Conservation (phyloP, 768 basidiomycete genomes). For the Mycena metata region DNA sequence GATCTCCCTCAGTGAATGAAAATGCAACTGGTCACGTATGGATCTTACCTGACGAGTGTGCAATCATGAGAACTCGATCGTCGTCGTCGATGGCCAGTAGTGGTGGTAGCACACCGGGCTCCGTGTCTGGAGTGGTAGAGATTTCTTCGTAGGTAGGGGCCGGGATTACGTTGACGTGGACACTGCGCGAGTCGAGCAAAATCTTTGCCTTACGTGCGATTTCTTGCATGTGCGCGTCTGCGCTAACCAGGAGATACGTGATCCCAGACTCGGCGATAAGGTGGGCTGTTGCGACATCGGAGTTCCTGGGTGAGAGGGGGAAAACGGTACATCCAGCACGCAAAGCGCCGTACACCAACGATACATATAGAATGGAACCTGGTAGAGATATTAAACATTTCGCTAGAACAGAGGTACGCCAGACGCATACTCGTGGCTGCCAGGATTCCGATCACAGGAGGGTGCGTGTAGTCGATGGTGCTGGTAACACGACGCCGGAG, state of each 20-base stretch:
- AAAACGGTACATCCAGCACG: conserved; percentile 23
- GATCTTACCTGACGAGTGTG: conserved; percentile 14
- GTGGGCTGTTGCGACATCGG: conserved; percentile 13
- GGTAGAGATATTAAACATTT: too few relatives aligned
- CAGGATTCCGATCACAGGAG: too few relatives aligned
- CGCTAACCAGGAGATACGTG: conserved; percentile 16
- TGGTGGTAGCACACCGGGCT: neutral
- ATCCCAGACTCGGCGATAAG: conserved; percentile 23
- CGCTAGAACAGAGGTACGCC: too few relatives aligned
- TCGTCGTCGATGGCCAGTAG: conserved; percentile 1
- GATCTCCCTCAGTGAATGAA: too few relatives aligned
- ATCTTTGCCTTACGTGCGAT: conserved; percentile 11
- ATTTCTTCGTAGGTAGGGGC: conserved; percentile 18
- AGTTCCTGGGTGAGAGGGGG: conserved; percentile 24
- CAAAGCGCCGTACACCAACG: conserved; percentile 10
- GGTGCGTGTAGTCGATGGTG: too few relatives aligned
- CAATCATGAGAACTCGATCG: neutral
- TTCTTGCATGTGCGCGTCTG: conserved; percentile 17
- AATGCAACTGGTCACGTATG: too few relatives aligned
- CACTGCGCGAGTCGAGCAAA: neutral
- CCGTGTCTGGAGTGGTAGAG: neutral
- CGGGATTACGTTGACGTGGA: conserved; percentile 1
- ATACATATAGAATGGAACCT: conserved; percentile 17
- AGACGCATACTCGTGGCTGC: too few relatives aligned
- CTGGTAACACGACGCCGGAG: too few relatives aligned